Percentiles rank a stretch among this genome's conserved stretches.
phyloP scores from a whole-genome alignment of 2,329 filamentous ascomycete species.

The Beauveria bassiana region DNA sequence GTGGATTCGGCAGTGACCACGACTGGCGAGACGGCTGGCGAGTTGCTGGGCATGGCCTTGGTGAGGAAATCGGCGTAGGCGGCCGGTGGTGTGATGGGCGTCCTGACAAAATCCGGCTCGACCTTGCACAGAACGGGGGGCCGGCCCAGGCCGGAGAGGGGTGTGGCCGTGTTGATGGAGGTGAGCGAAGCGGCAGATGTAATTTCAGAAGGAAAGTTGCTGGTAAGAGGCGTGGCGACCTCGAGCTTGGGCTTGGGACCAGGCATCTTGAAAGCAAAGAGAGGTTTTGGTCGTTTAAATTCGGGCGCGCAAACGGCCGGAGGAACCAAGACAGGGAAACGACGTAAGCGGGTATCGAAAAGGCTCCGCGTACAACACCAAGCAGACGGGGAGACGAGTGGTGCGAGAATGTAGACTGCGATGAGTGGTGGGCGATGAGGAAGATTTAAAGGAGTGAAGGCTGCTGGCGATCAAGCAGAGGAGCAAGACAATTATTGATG shows the following conservation, averaged over 20 bases:
- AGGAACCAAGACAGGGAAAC: neutral
- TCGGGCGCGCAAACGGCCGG: neutral
- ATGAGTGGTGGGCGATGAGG: neutral
- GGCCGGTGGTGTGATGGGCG: constrained; percentile 81
- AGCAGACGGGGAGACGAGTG: neutral
- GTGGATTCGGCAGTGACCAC: constrained; percentile 36
- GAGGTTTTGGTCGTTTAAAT: neutral
- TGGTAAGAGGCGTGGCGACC: constrained; percentile 54
- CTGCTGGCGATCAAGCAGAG: neutral
- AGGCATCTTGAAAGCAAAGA: constrained; percentile 37
- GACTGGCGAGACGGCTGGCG: constrained; percentile 61
- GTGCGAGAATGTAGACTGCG: neutral
- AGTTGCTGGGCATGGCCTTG: constrained; percentile 70
- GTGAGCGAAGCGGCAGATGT: constrained; percentile 38
- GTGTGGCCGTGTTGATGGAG: constrained; percentile 52
- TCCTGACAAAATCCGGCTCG: constrained; percentile 59
- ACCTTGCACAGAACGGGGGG: constrained; percentile 30
- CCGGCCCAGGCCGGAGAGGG: constrained; percentile 45
- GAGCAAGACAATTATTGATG: neutral
- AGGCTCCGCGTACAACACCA: neutral
- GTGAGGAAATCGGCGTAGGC: constrained; percentile 86
- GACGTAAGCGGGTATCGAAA: neutral
- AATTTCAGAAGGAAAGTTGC: constrained; percentile 54
- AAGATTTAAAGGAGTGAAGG: constrained; percentile 2
- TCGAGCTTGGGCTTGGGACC: constrained; percentile 50